Evolutionary conservation across 306 rosid species (phyloP).

Genomic region (Malus asiatica): DNA sequence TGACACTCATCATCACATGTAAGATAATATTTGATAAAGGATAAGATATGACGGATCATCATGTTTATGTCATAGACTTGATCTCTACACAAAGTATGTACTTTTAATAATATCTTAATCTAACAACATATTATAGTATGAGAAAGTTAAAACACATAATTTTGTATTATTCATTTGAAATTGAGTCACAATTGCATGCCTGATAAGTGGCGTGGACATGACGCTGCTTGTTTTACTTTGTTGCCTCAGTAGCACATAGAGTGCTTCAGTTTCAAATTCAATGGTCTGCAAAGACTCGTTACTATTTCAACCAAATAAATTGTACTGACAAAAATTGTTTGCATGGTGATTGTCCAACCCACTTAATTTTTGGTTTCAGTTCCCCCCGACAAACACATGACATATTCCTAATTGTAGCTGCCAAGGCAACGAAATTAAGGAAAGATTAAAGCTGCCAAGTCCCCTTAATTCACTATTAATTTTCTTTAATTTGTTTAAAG

Average conservation of each 20-base stretch:
- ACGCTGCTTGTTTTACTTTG: background rate
- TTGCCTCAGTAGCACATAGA: background rate
- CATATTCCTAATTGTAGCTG: background rate
- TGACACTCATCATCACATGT: too few species aligned
- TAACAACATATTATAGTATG: too few species aligned
- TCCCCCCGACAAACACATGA: background rate
- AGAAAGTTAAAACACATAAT: too few species aligned
- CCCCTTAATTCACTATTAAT: background rate
- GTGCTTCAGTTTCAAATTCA: background rate
- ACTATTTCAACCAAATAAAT: background rate
- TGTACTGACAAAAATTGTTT: background rate
- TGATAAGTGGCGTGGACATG: background rate
- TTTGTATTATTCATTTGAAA: too few species aligned
- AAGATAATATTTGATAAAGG: too few species aligned
- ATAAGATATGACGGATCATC: background rate
- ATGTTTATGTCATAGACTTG: too few species aligned
- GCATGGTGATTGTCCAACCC: background rate
- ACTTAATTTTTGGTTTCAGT: background rate
- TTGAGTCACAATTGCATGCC: background rate
- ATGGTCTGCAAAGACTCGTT: background rate
- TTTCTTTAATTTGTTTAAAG: background rate
- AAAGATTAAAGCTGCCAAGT: background rate
- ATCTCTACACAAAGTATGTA: background rate
- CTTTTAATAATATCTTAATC: too few species aligned
- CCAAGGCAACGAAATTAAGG: background rate